These are phyloP conservation scores for Phaeodactylum tricornutum DNA, from an alignment of 108 stramenopile species.

Conservation along the genomic window DNA sequence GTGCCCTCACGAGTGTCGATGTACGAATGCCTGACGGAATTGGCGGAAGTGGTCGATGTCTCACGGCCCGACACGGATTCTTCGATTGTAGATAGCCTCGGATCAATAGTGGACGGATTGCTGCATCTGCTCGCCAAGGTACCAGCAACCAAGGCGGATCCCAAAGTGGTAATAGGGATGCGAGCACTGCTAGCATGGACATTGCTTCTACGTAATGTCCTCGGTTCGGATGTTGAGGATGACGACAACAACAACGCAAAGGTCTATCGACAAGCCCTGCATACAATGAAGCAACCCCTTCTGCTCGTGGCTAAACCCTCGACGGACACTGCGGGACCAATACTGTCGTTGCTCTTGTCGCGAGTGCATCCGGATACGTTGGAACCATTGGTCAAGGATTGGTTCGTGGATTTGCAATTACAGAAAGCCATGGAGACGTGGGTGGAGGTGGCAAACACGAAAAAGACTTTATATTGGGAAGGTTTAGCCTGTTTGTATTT, in stretches of 20 bases:
- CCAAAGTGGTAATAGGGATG: no score
- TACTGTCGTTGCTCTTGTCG: constrained; percentile 13
- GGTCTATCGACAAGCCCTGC: constrained; percentile 37
- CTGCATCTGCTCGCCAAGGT: no score
- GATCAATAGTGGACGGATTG: no score
- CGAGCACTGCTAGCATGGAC: no score
- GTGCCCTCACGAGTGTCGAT: not conserved
- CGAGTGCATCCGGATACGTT: constrained; percentile 20
- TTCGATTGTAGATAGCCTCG: no score
- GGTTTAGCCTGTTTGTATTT: constrained; percentile 53
- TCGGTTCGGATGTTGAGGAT: no score
- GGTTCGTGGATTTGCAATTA: constrained; percentile 29
- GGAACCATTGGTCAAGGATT: constrained; percentile 38
- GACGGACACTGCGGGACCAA: no score
- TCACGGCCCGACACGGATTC: no score
- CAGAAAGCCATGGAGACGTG: constrained; percentile 36
- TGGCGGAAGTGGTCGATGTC: constrained; percentile 7
- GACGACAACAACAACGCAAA: no score
- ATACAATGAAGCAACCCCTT: constrained; percentile 40
- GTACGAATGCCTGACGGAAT: not conserved
- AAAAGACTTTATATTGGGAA: constrained; percentile 54
- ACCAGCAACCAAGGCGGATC: no score
- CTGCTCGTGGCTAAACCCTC: no score
- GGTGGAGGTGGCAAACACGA: constrained; percentile 51
- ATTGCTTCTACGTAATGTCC: no score